Evolutionary conservation across 306 rosid genomes (phyloP), one percentile per base, ranked within the genome.

Genomic region (Glycyrrhiza uralensis): DNA sequence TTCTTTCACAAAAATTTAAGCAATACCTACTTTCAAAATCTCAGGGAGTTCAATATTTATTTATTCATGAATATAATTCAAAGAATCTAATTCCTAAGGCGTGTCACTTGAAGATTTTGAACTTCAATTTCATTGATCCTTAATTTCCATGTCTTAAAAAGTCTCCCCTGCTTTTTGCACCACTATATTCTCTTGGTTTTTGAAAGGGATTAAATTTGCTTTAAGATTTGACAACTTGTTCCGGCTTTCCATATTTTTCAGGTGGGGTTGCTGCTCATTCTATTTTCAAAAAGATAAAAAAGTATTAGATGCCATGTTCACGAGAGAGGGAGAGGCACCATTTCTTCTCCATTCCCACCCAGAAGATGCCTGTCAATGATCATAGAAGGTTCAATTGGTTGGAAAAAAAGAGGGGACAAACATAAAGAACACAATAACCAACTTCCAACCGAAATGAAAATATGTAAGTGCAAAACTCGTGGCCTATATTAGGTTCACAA

Each of bases 291-390:
- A 71, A 66, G 66, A 33, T 41, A 38, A 57, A 47, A 32, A 55
- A 75, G 91, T 70, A 80, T 80, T 78, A 84, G 95, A 89, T 86
- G 77, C 89, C 66, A 62, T 76, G 71, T 41, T 29, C 52, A 73
- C 23, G 26, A 57, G 39, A 59, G 67, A 39, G 17, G 42, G 45
- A 59, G 66, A 76, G 64, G 82, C 44, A 80, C 52, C 51, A 71
- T 80, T 72, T 65, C 38, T 80, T 61, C 64, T 29, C 9, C 58
- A 66, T 38, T 79, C 42, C 81, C 81, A 77, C 74, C 78, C 65
- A 80, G 66, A 78, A 73, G 76, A 84, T 82, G 83, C 85, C 17
- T 60, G 5, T n/a, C 47, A 55, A 22, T 42, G 4, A 67, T 57
- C 62, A 42, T 32, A 73, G 61, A 42, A 19, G 68, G 18, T 70